Conservation (phyloP, 2,329 filamentous ascomycete genomes). For the Capronia epimyces region DNA sequence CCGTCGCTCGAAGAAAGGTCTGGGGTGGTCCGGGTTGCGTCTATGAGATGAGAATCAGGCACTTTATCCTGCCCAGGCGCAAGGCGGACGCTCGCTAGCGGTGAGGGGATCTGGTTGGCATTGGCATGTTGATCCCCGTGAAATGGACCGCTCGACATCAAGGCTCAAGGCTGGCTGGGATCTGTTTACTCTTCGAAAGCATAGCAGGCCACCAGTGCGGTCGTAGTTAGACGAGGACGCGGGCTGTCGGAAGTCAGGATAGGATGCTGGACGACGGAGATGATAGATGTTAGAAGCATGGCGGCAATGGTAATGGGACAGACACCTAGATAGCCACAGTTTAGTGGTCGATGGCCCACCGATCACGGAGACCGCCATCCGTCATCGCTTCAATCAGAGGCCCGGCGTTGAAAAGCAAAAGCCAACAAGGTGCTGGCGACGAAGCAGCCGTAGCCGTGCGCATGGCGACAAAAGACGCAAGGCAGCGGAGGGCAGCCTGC, state of each 20-base stretch:
- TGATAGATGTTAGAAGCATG: not conserved
- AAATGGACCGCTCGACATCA: conserved; percentile 12
- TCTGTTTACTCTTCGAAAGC: not conserved
- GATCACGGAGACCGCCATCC: not conserved
- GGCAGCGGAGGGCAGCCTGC: too few species aligned
- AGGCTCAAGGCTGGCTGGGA: not conserved
- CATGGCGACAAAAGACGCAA: not conserved
- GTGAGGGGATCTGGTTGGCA: not conserved
- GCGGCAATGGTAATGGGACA: too few species aligned
- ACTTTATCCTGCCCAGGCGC: not conserved
- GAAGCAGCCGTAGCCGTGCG: not conserved
- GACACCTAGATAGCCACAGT: not conserved
- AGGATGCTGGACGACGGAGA: not conserved
- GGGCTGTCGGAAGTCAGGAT: not conserved
- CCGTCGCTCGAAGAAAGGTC: not conserved
- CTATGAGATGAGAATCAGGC: not conserved
- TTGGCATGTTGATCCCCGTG: conserved; percentile 5
- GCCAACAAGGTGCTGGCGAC: not conserved
- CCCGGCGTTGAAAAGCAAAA: not conserved
- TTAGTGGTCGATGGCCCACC: not conserved
- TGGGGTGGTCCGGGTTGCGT: not conserved
- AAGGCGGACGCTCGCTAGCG: not conserved
- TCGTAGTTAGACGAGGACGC: not conserved
- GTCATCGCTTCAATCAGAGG: not conserved
- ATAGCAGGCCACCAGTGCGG: not conserved